Evolutionary conservation across 768 basidiomycete genomes (phyloP), one percentile per base, ranked within the genome.

Genomic region (Phaeotremella fagi): DNA sequence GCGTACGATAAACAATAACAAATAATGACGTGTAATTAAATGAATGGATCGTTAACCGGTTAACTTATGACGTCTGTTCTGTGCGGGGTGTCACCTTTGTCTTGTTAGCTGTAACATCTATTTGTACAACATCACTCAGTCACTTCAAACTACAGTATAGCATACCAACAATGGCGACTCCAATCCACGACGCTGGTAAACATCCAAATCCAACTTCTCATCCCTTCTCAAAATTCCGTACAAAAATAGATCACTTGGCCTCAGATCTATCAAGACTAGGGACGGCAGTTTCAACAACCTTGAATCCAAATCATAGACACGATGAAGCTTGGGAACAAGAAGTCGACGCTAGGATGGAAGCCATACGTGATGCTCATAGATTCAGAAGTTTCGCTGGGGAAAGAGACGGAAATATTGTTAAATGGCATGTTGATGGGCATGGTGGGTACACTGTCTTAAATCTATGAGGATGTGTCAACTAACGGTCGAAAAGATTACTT

Each of bases 341-440:
- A 54, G 60, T 71, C 1, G 77, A 77, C 57, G 61, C 70, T 1
- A 71, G 87, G 59, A 79, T 90, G 22, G 81, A 82, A 1, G 79
- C 82, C 70, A 95, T 97, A 67, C 83, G 84, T 50, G 80, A 80
- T 0, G 75, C 78, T 12, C 95, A 99, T 76, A 82, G 92, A 25
- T 98, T 89, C 74, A 68, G 81, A 22, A 88, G 85, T 59, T 99
- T 98, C 73, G 90, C 92, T 0, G 77, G 74, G 5, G 79, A 87
- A 71, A 78, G 90, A 29, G 64, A 77, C 3, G 78, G 81, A 11
- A 91, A 91, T 69, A 77, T 79, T 28, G 84, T 87, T 38, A 97
- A 95, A 76, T 97, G 85, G 85, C 90, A 91, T 69, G 81, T 94
- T 43, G 92, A 94, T 63, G 94, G 94, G 0, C 89, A 95, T 52